phyloP scores from a whole-genome alignment of 495 filamentous ascomycete species.

The Monascus purpureus region DNA sequence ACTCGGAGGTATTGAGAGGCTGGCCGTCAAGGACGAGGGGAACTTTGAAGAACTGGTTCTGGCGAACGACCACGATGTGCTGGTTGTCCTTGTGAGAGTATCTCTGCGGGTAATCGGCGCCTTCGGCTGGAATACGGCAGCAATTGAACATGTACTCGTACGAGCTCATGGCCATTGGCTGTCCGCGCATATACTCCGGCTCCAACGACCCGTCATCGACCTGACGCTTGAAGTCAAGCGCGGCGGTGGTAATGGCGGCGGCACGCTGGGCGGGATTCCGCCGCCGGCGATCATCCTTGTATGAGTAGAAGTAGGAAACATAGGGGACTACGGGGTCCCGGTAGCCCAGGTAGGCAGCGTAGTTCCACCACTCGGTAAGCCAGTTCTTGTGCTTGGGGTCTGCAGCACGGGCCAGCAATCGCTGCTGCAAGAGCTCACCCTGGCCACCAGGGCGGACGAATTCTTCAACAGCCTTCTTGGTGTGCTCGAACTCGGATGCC shows the following conservation, averaged over 20 bases:
- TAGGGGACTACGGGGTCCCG: constrained; percentile 96
- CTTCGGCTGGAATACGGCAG: constrained; percentile 72
- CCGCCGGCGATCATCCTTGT: constrained; percentile 80
- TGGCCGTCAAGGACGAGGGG: constrained; percentile 59
- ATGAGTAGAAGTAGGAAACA: constrained; percentile 99
- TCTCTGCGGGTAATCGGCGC: constrained; percentile 72
- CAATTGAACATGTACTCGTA: constrained; percentile 99
- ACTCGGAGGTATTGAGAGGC: constrained; percentile 72
- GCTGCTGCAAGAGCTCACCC: constrained; percentile 77
- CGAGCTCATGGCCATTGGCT: constrained; percentile 91
- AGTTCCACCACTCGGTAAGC: constrained; percentile 97
- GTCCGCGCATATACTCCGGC: constrained; percentile 94
- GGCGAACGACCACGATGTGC: constrained; percentile 78
- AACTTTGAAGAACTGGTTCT: constrained; percentile 95
- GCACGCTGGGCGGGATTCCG: constrained; percentile 85
- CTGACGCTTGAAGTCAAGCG: constrained; percentile 84
- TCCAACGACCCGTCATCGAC: constrained; percentile 76
- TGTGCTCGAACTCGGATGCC: constrained; percentile 55
- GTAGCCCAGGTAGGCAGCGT: constrained; percentile 79
- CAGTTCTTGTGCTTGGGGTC: constrained; percentile 84
- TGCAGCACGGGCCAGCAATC: constrained; percentile 66
- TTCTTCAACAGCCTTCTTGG: constrained; percentile 67
- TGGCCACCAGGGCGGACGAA: constrained; percentile 72
- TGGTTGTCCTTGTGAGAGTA: constrained; percentile 59
- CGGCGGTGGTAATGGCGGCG: constrained; percentile 72